phyloP scores from a whole-genome alignment of 2,329 filamentous ascomycete genomes.

The Cladosporium colombiae region DNA sequence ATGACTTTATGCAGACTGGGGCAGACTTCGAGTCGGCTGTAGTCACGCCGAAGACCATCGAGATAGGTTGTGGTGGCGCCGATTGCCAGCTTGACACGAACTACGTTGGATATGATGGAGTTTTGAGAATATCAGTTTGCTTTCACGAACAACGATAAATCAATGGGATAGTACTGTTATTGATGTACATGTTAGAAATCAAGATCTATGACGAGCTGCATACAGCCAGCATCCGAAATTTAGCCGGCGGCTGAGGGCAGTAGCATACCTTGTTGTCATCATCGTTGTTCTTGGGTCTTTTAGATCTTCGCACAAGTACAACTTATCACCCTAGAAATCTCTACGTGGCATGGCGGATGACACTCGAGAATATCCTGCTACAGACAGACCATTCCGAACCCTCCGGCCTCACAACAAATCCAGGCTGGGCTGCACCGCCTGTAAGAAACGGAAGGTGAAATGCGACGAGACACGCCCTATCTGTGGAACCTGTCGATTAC shows the following conservation, averaged over 20 bases:
- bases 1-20: background rate
- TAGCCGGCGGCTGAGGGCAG: background rate
- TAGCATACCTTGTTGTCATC: background rate
- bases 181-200: too few species aligned
- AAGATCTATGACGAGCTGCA: background rate
- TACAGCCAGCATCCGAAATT: background rate
- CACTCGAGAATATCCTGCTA: background rate
- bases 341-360: background rate
- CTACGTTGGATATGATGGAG: background rate
- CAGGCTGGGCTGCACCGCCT: background rate
- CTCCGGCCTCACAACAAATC: conserved; percentile 1
- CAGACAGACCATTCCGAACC: background rate
- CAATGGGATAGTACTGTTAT: too few species aligned
- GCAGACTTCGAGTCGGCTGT: background rate
- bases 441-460: conserved; percentile 12
- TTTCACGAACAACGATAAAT: background rate
- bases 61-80: background rate
- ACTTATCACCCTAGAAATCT: background rate
- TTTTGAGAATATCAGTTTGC: background rate
- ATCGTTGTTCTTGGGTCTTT: background rate
- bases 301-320: background rate
- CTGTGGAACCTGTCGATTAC: background rate
- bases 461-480: background rate
- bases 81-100: background rate
- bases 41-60: background rate